These are phyloP conservation scores for Helminthosporium solani DNA, from an alignment of 2,329 filamentous ascomycete genomes.

Conservation along the genomic window DNA sequence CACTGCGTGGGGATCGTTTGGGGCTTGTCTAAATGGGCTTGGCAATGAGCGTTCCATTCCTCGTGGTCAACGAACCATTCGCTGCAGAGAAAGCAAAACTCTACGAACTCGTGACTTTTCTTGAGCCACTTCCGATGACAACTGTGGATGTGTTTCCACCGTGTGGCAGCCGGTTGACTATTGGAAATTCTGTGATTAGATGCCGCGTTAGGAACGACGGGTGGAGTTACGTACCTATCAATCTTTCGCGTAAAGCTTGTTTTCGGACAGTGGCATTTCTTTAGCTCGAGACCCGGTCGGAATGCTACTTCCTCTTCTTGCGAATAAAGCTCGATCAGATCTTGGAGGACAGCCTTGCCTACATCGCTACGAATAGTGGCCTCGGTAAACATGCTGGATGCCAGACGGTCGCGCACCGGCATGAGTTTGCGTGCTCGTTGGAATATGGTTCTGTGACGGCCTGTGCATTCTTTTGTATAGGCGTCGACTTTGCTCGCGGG, in stretches of 20 bases:
- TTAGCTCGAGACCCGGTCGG: slow-evolving; percentile 6
- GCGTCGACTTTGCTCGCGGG: slow-evolving; percentile 7
- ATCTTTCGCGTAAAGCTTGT: slow-evolving; percentile 5
- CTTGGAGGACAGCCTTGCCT: slow-evolving; percentile 10
- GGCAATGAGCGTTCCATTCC: slow-evolving; percentile 9
- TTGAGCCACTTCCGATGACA: slow-evolving; percentile 9
- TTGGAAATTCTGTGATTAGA: slow-evolving; percentile 12
- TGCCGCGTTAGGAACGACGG: slow-evolving; percentile 4
- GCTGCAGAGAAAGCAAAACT: slow-evolving; percentile 11
- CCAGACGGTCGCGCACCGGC: slow-evolving; percentile 5
- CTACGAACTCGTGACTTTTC: slow-evolving; percentile 7
- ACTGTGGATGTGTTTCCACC: slow-evolving; percentile 10
- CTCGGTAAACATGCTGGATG: slow-evolving; percentile 8
- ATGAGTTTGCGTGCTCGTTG: slow-evolving; percentile 8
- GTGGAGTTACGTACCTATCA: slow-evolving; percentile 8
- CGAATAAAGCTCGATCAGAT: slow-evolving; percentile 9
- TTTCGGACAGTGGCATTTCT: slow-evolving; percentile 8
- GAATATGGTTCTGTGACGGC: slow-evolving; percentile 10
- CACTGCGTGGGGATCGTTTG: slow-evolving; percentile 9
- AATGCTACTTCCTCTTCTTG: slow-evolving; percentile 11
- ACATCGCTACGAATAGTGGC: slow-evolving; percentile 8
- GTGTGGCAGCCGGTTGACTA: slow-evolving; percentile 6
- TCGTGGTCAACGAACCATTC: slow-evolving; percentile 7
- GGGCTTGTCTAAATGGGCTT: slow-evolving; percentile 13
- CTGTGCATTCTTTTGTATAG: slow-evolving; percentile 8